These are phyloP conservation scores for Saccharomycopsis fibuligera DNA, from an alignment of 805 yeast genomes.

Conservation along the genomic window DNA sequence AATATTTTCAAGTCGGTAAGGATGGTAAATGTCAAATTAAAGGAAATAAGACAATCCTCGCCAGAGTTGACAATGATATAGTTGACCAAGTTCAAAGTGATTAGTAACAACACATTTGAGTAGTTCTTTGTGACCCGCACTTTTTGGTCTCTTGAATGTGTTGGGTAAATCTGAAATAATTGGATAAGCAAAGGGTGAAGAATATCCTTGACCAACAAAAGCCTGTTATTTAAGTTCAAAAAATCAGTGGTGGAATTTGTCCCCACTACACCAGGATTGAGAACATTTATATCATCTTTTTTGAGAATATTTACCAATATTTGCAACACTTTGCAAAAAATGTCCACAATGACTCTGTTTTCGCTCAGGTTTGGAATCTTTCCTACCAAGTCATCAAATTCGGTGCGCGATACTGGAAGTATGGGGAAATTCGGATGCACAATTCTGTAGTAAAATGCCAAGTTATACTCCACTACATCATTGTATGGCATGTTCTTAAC, in stretches of 20 bases:
- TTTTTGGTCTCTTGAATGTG: not conserved
- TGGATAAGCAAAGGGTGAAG: constrained; percentile 20
- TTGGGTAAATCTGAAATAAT: constrained; percentile 19
- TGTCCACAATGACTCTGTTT: constrained; percentile 27
- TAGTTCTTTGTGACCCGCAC: not conserved
- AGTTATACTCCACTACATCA: constrained; percentile 26
- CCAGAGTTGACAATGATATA: constrained; percentile 57
- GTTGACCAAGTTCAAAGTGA: constrained; percentile 31
- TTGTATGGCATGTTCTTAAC: constrained; percentile 3
- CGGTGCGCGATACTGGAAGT: constrained; percentile 30
- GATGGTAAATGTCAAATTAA: constrained; percentile 46
- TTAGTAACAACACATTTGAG: constrained; percentile 9
- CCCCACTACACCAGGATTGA: constrained; percentile 11
- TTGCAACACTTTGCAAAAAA: constrained; percentile 32
- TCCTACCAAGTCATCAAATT: constrained; percentile 22
- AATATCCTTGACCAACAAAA: constrained; percentile 18
- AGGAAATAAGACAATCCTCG: constrained; percentile 49
- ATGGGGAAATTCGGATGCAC: constrained; percentile 37
- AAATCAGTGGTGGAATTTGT: not conserved
- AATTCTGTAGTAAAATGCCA: constrained; percentile 31
- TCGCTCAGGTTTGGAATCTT: constrained; percentile 23
- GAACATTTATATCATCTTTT: constrained; percentile 27
- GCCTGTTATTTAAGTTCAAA: constrained; percentile 2
- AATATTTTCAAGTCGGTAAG: constrained; percentile 51
- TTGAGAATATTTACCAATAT: constrained; percentile 32